These are phyloP conservation scores for Rhodotorula sp. DNA, from an alignment of 1,284 basidiomycete genomes.

Conservation along the genomic window DNA sequence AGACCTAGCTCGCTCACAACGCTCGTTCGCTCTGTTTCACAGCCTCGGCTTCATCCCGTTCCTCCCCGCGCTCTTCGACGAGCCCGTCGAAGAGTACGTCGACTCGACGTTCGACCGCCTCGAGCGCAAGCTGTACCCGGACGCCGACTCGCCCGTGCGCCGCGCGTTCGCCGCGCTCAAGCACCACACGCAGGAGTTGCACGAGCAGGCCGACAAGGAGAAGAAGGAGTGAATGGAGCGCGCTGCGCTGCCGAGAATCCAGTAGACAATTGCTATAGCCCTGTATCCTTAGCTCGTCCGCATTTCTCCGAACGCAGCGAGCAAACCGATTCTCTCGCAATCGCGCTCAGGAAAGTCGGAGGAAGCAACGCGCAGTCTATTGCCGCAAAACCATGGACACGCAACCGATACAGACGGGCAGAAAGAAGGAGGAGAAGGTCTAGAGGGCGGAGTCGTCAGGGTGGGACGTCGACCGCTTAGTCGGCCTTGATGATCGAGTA, in stretches of 20 bases:
- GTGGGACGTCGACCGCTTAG: background rate
- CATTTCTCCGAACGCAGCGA: too few relatives aligned
- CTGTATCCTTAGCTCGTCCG: too few relatives aligned
- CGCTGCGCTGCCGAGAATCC: background rate
- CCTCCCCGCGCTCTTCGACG: conserved; percentile 71
- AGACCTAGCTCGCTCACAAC: conserved; percentile 11
- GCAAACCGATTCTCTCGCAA: too few relatives aligned
- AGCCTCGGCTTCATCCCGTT: conserved; percentile 67
- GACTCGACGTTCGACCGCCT: conserved; percentile 56
- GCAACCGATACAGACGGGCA: too few relatives aligned
- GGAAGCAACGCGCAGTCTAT: too few relatives aligned
- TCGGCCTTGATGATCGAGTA: conserved; percentile 39
- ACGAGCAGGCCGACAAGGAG: conserved; percentile 1
- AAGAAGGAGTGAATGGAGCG: background rate
- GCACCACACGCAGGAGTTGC: conserved; percentile 9
- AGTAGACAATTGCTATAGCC: too few relatives aligned
- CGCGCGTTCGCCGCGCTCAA: conserved; percentile 21
- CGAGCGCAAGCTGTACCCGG: conserved; percentile 45
- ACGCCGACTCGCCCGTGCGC: conserved; percentile 17
- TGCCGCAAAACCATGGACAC: too few relatives aligned
- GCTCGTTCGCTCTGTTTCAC: conserved; percentile 40
- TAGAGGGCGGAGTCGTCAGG: too few relatives aligned
- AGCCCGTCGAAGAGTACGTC: conserved; percentile 55
- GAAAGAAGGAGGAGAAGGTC: background rate
- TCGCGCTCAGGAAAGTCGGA: too few relatives aligned